Evolutionary conservation across 768 basidiomycete genomes (phyloP), one percentile per base, ranked within the genome.

Genomic region (Mycena epipterygia): DNA sequence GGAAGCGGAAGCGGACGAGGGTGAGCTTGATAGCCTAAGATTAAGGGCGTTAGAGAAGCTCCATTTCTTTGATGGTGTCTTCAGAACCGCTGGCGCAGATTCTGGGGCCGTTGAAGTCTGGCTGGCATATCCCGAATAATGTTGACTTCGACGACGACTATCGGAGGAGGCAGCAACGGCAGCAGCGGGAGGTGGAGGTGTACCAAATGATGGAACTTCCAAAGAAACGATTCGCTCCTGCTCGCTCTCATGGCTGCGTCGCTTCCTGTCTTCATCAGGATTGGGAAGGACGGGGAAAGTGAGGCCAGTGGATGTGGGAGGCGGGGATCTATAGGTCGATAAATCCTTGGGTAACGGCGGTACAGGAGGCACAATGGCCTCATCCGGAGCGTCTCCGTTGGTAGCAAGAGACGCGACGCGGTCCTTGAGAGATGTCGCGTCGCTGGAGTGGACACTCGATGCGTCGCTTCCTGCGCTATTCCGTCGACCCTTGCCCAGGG

Each of bases 61-160:
- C 95, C 95, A 97, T 81, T 97, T 97, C 88, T 96, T 96, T n/a
- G 93, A 95, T 37, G 95, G 95, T 3, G 93, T 93, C 83, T 93
- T 94, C 59, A 86, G 83, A 48, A 86, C 83, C 19, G 83, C 76
- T 44, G 90, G 85, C 17, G 76, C 73, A 64, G 86, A 81, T 66
- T 89, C 86, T 33, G 84, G 82, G 74, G 78, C 81, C 72, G 65
- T 77, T 79, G 82, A 84, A 76, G 73, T 78, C 76, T 78, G 74
- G 74, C 77, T 81, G 75, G 78, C 65, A 69, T 79, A 76, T 63
- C 78, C 77, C 46, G 82, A 79, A 48, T 82, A 81, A 60, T 85
- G 84, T 61, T 86, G 82, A 67, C 81, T 83, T 63, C 83, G 81
- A 64, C 81, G 80, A 75, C 76, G 84, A 44, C 60, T 73, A 62